Evolutionary conservation across 495 filamentous ascomycete species (phyloP), one percentile per base, ranked within the genome.

Genomic region (Xanthoparmelia taractica): DNA sequence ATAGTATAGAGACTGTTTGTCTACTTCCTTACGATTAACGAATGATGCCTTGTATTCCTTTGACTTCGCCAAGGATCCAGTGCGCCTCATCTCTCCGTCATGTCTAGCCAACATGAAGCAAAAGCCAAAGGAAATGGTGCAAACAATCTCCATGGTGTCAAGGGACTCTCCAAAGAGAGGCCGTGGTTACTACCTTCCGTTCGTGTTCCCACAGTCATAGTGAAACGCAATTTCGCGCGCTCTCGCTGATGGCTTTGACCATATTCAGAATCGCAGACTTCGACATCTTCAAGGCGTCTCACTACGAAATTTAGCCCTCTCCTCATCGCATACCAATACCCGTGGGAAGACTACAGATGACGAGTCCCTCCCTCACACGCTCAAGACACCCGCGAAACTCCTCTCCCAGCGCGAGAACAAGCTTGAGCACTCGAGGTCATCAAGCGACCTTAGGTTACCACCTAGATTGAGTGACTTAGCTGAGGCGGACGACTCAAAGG

Each of bases 221-320:
- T 36, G 3, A 45, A 25, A 33, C 64, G 37, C 59, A 66, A 61
- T 69, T 64, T 64, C 61, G 61, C 65, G 69, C 68, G 57, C 65
- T 23, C 33, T n/a, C 47, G n/a, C 65, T 47, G 40, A 48, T 38
- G 33, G 31, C 33, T 13, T 34, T 66, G 27, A 59, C 17, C 38
- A 47, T 20, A 43, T 38, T 18, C 69, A 95, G 85, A 96, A 95
- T 71, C 86, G 92, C 67, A 92, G 87, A 72, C 80, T 98, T 34
- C 85, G 94, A 58, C 92, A 97, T 77, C 79, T 98, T 20, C 85
- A 89, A 66, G 91, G 89, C 58, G 85, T 98, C 57, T 92, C 88
- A 55, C 75, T 97, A 29, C 90, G 94, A 57, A 98, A 97, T 72
- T 77, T 97, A 41, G 82, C 84, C 60, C 84, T 92, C 57, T 74